A percentile compares a stretch with the other conserved stretches of the same genome.
These are phyloP conservation scores for Candida krabiensis DNA, from an alignment of 805 yeast species.

Conservation along the genomic window DNA sequence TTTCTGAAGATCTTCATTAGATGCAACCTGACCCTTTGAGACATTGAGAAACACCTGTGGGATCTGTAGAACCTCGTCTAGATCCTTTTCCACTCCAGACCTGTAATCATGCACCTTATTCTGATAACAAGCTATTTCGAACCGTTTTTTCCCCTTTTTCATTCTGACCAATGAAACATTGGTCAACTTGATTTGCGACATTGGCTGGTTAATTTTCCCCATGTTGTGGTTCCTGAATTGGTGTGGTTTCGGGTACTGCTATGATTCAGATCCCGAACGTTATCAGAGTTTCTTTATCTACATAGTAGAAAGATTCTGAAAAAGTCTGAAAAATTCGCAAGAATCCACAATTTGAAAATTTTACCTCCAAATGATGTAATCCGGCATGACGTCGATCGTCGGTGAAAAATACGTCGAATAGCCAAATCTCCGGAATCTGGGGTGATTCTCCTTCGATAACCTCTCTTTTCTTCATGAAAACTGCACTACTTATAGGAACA, in stretches of 20 bases:
- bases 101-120: constrained; percentile 97
- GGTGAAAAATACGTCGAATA: constrained; percentile 1
- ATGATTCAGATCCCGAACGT: no score
- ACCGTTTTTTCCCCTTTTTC: constrained; percentile 87
- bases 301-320: no score
- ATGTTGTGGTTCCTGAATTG: constrained; percentile 17
- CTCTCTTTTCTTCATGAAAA: no score
- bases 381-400: neutral
- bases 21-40: constrained; percentile 91
- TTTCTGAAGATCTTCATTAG: constrained; percentile 74
- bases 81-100: constrained; percentile 81
- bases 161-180: constrained; percentile 91
- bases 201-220: constrained; percentile 76
- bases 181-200: constrained; percentile 84
- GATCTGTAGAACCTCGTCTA: constrained; percentile 94
- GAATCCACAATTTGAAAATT: no score
- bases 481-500: no score
- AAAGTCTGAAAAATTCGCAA: no score
- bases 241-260: no score
- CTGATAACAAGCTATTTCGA: constrained; percentile 95
- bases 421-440: no score
- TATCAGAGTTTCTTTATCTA: no score
- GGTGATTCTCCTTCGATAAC: no score
- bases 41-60: constrained; percentile 94
- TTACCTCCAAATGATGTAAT: constrained; percentile 1